Conservation (phyloP, 495 filamentous ascomycete species). For the Astrothelium subdiscretum region DNA sequence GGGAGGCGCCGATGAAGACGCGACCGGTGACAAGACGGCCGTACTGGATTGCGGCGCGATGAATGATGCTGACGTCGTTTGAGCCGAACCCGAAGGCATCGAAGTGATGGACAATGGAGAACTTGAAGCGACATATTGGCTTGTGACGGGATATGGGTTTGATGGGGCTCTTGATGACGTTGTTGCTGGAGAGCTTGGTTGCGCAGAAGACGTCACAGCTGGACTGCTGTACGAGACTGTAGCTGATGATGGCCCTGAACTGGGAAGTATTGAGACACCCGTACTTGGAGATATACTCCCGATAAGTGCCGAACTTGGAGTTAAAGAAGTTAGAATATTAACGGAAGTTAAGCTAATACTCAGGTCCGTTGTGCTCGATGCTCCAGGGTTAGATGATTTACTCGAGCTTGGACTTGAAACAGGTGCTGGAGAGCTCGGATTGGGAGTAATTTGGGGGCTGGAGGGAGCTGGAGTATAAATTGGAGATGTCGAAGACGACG, state of each 20-base stretch:
- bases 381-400: too few species aligned
- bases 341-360: too few species aligned
- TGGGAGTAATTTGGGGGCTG: too few species aligned
- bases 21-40: background rate
- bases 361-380: too few species aligned
- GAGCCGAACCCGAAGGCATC: background rate
- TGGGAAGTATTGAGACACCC: background rate
- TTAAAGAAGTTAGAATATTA: too few species aligned
- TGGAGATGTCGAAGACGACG: too few species aligned
- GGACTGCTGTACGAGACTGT: background rate
- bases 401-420: too few species aligned
- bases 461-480: too few species aligned
- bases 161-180: background rate
- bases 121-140: background rate
- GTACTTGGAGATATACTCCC: background rate
- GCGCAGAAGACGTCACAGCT: background rate
- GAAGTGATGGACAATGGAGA: background rate
- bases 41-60: background rate
- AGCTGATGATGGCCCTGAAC: background rate
- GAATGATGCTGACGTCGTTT: background rate
- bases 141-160: background rate
- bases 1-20: background rate
- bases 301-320: background rate
- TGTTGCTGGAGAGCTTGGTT: background rate
- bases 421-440: too few species aligned